Evolutionary conservation across 2,329 filamentous ascomycete genomes (phyloP), one percentile per base, ranked within the genome.

Genomic region (Neoarthrinium moseri): DNA sequence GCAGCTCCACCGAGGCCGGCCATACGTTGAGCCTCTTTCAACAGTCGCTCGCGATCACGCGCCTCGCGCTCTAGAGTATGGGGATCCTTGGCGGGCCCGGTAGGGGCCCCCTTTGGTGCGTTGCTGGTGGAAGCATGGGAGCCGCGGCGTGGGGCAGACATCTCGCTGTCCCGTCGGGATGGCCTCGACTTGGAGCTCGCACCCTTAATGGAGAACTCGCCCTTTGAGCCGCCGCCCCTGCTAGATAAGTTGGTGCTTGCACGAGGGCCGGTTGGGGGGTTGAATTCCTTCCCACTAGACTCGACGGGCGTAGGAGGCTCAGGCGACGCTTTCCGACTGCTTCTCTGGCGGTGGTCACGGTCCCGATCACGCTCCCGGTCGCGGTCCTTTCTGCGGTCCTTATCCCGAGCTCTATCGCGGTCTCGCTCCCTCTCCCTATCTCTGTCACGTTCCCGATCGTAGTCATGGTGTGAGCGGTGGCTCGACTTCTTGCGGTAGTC

Each of bases 1-100:
- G 67, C 65, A 23, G 76, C 57, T 43, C 73, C 68, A 3, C 71
- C 63, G 43, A 82, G 61, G 34, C 78, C 72, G 35, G 81, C 74
- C 64, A 85, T 80, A 27, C 81, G 77, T 64, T 88, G 82, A 30
- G 82, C 80, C 64, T 89, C 86, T 57, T 84, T 85, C 11, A 85
- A 70, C 42, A 87, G 70, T 21, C 86, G 74, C 62, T 87, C 83
- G 36, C 83, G 74, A 57, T 86, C 78, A 13, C 83, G 72, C 11
- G 79, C 80, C 59, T 87, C 84, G 18, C 86, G 80, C 63, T 89
- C 86, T 0, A 84, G 70, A 2, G 85, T 84, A 62, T 88, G 84
- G n/a, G 80, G 74, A 52, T 87, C 82, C 48, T 72, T 73, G 30
- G 27, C 40, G 11, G 32, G n/a, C 12, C 39, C 36, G 43, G 46